Evolutionary conservation across 352 stramenopile species (phyloP), one percentile per base, ranked within the genome.

Genomic region (Pythium utonaiense): DNA sequence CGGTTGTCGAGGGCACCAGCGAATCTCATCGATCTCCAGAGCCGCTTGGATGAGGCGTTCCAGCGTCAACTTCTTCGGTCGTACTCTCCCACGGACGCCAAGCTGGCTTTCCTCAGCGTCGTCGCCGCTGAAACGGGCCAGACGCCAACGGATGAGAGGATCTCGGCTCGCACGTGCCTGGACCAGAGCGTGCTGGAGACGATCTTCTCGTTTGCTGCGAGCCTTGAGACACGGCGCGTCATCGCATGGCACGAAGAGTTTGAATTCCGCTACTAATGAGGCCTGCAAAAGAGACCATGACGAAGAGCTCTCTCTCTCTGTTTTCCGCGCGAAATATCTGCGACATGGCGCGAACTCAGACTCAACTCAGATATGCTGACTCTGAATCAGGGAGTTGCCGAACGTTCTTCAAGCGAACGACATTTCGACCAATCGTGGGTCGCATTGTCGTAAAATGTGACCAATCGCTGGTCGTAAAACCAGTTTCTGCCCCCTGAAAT

Each of bases 71-170:
- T 42, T 1, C 8, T 61, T 17, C 2, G 27, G 6, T 3, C n/a
- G 31, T 16, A 31, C 3, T 17, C 44, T 19, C 17, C 53, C 7
- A 44, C 19, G 16, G 21, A 40, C n/a, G 27, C 40, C 24, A 53
- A 61, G 27, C 22, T 47, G 2, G 40, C 54, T 25, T 61, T 61
- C 27, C 16, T 61, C n/a, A 61, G 41, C n/a, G 54, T 53, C 14
- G 28, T 61, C 0, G 12, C 30, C 9, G 5, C 28, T 33, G 5
- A 33, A 9, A 5, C 9, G 5, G 9, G 5, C 5, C 5, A 33
- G 28, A 33, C 28, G 5, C 28, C 5, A 10, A 9, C 5, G 28
- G 28, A 33, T 7, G 8, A 25, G 7, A 2, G 34, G 1, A 34
- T n/a, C 3, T 49, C 3, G 1, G 45, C 1, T 8, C 8, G 12